phyloP scores from a whole-genome alignment of 805 yeast genomes.

The Wickerhamia fluorescens region DNA sequence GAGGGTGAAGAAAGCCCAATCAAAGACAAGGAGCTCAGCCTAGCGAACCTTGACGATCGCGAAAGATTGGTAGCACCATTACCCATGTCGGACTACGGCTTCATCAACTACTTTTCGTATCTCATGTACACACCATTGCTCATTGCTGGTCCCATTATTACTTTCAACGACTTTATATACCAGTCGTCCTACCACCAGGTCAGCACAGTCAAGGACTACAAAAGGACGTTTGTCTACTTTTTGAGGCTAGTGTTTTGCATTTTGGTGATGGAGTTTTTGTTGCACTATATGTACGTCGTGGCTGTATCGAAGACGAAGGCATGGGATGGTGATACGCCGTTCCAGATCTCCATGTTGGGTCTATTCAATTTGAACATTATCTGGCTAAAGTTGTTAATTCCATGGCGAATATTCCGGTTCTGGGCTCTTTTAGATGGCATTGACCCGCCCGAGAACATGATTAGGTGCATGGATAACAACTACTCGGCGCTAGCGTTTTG shows the following conservation, averaged over 20 bases:
- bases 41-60: conserved; percentile 42
- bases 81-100: conserved; percentile 51
- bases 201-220: conserved; percentile 47
- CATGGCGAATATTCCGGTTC: conserved; percentile 91
- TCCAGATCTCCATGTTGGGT: conserved; percentile 92
- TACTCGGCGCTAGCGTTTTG: conserved; percentile 92
- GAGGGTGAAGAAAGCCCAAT: neutral
- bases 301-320: conserved; percentile 88
- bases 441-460: conserved; percentile 97
- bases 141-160: conserved; percentile 91
- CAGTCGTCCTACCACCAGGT: conserved; percentile 54
- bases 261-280: conserved; percentile 78
- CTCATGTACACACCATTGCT: conserved; percentile 80
- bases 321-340: conserved; percentile 85
- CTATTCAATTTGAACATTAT: conserved; percentile 82
- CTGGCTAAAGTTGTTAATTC: conserved; percentile 88
- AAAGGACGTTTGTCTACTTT: conserved; percentile 54
- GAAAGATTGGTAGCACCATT: conserved; percentile 61
- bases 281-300: conserved; percentile 87
- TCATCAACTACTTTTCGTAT: conserved; percentile 68
- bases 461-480: conserved; percentile 91
- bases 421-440: conserved; percentile 92
- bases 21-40: conserved; percentile 1
- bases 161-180: conserved; percentile 84
- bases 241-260: conserved; percentile 65